Evolutionary conservation across 345 rosid genomes (phyloP).

Genomic region (Brassica cretica): DNA sequence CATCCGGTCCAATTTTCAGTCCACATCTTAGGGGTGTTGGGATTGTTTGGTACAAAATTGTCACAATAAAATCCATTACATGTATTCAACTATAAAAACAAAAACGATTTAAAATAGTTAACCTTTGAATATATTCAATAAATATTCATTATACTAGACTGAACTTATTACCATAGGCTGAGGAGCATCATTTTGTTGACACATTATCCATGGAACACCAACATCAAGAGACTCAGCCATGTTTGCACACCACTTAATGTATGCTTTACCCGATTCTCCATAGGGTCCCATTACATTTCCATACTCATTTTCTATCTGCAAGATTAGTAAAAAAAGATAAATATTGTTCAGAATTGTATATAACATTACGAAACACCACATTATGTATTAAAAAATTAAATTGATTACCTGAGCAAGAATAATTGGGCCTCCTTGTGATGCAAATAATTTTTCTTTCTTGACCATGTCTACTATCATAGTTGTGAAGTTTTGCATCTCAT

Average conservation of each 20-base stretch:
- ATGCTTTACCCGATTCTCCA: neutral
- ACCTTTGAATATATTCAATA: neutral
- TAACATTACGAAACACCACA: neutral
- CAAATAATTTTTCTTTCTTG: neutral
- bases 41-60: neutral
- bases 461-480: slow-evolving; percentile 4
- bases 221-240: neutral
- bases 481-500: slow-evolving; percentile 75
- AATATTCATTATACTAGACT: neutral
- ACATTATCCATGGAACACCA: neutral
- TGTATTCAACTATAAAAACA: neutral
- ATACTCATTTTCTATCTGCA: neutral
- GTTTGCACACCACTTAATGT: neutral
- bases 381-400: slow-evolving; percentile 37
- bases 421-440: neutral
- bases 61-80: neutral
- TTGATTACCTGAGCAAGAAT: slow-evolving; percentile 56
- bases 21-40: neutral
- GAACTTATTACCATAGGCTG: neutral
- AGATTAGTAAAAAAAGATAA: too few species aligned
- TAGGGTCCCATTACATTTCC: neutral
- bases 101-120: too few species aligned
- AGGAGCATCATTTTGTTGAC: neutral
- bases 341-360: neutral
- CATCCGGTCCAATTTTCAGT: neutral